Conservation (phyloP, 805 yeast species). For the Wickerhamomyces bovis region DNA sequence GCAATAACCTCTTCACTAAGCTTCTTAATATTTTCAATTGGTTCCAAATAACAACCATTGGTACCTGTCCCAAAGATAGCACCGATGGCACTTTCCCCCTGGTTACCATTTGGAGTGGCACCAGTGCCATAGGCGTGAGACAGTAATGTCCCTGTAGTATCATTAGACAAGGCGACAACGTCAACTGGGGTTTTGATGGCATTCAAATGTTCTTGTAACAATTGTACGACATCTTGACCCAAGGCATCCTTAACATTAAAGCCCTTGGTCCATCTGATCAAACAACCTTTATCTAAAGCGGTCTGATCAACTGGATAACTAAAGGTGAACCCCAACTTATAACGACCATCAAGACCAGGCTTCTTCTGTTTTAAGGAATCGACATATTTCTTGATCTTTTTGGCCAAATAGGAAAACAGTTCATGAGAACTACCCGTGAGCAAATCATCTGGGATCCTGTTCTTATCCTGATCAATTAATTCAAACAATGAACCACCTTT, state of each 20-base stretch:
- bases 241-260: conserved; percentile 90
- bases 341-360: conserved; percentile 23
- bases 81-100: conserved; percentile 77
- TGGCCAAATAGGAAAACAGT: conserved; percentile 73
- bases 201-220: conserved; percentile 73
- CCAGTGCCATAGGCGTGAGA: conserved; percentile 78
- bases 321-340: conserved; percentile 89
- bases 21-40: conserved; percentile 66
- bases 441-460: conserved; percentile 70
- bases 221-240: conserved; percentile 88
- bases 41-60: conserved; percentile 89
- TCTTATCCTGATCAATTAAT: conserved; percentile 62
- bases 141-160: conserved; percentile 92
- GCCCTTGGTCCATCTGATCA: conserved; percentile 96
- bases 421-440: conserved; percentile 63
- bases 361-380: conserved; percentile 59
- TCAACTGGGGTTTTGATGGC: conserved; percentile 65
- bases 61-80: conserved; percentile 97
- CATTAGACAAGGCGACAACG: conserved; percentile 91
- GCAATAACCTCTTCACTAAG: conserved; percentile 43
- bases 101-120: conserved; percentile 45
- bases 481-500: conserved; percentile 72
- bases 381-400: conserved; percentile 60
- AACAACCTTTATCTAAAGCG: conserved; percentile 68
- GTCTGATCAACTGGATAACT: conserved; percentile 90